Percentiles rank a stretch among this genome's conserved stretches.
phyloP scores from a whole-genome alignment of 2,329 filamentous ascomycete genomes.

The Rutstroemia sp. region DNA sequence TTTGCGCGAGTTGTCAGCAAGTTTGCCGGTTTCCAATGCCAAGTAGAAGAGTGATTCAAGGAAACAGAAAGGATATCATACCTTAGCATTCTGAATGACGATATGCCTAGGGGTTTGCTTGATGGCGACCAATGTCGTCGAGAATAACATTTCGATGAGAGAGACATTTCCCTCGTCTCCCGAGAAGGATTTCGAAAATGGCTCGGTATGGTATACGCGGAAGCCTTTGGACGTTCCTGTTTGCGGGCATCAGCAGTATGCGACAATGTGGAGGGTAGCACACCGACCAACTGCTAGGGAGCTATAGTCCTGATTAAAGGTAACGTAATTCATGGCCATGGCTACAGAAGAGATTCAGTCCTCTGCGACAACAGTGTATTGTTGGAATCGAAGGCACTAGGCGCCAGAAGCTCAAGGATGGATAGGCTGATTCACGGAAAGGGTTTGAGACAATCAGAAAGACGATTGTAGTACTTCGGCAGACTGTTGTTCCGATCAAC shows the following conservation, averaged over 20 bases:
- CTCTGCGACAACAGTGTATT: background rate
- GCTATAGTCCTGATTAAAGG: conserved; percentile 98
- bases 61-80: conserved; percentile 30
- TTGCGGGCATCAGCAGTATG: conserved; percentile 8
- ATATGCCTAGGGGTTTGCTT: conserved; percentile 87
- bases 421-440: background rate
- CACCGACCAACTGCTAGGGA: conserved; percentile 87
- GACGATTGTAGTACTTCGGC: background rate
- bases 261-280: background rate
- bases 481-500: background rate
- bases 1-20: conserved; percentile 7
- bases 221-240: conserved; percentile 88
- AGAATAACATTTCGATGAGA: conserved; percentile 98
- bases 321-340: conserved; percentile 93
- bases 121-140: conserved; percentile 89
- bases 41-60: background rate
- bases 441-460: too few relatives aligned
- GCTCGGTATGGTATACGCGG: conserved; percentile 93
- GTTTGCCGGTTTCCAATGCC: background rate
- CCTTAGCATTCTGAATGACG: conserved; percentile 97
- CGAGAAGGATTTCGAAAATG: conserved; percentile 90
- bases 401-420: background rate
- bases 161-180: conserved; percentile 92
- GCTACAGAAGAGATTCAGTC: conserved; percentile 2
- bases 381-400: background rate